These are phyloP conservation scores for Fusarium bactridioides DNA, from an alignment of 2,329 filamentous ascomycete genomes.

Conservation along the genomic window DNA sequence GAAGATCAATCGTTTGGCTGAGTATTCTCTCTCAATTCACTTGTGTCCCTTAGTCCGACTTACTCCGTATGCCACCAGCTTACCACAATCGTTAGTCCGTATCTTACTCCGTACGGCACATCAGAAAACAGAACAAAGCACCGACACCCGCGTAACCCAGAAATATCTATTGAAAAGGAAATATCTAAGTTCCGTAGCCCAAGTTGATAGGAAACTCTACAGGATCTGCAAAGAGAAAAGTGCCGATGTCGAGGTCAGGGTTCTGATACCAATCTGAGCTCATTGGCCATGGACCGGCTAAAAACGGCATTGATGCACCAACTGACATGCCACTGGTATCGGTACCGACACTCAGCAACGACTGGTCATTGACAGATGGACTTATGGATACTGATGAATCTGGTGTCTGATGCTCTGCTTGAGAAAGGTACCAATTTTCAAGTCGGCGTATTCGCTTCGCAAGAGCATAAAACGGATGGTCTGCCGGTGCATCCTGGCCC, in stretches of 20 bases:
- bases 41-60: neutral
- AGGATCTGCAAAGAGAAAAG: conserved; percentile 30
- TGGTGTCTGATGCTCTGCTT: neutral
- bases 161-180: neutral
- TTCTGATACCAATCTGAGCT: conserved; percentile 3
- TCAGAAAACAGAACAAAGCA: no score
- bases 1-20: neutral
- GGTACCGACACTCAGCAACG: neutral
- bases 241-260: conserved; percentile 12
- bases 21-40: neutral
- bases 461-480: conserved; percentile 38
- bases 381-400: neutral
- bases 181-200: neutral
- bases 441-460: conserved; percentile 19
- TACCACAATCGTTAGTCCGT: neutral
- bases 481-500: neutral
- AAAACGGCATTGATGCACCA: neutral
- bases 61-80: neutral
- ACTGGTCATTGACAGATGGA: neutral
- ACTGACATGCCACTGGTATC: neutral
- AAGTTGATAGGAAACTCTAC: conserved; percentile 11
- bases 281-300: neutral
- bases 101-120: conserved; percentile 6
- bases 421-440: conserved; percentile 32
- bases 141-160: no score